Conservation (phyloP, 2,329 filamentous ascomycete species). For the Neofusicoccum umdonicola region DNA sequence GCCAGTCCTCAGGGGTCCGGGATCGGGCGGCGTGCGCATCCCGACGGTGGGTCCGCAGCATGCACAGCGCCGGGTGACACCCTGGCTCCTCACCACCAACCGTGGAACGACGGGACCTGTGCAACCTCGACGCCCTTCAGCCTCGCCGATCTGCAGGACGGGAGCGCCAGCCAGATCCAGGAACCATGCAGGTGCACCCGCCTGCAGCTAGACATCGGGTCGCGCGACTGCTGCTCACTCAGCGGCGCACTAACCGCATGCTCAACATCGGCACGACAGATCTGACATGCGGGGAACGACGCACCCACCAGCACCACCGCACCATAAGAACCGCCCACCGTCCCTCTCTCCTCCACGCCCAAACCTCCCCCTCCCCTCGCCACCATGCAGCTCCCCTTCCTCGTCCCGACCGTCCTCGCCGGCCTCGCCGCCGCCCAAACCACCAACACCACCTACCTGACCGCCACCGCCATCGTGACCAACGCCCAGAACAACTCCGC, state of each 20-base stretch:
- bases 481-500: slow-evolving; percentile 29
- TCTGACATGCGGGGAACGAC: neutral
- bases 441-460: slow-evolving; percentile 21
- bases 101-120: neutral
- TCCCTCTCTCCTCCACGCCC: neutral
- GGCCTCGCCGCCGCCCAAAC: neutral
- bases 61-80: no score
- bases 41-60: neutral
- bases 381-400: neutral
- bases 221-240: neutral
- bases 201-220: neutral
- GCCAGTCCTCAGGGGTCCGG: neutral
- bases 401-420: neutral
- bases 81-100: no score
- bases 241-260: neutral
- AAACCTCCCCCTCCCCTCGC: neutral
- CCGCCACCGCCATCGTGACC: slow-evolving; percentile 33
- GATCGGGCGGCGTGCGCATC: neutral
- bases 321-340: neutral
- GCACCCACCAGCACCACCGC: neutral
- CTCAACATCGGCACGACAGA: neutral
- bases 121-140: neutral
- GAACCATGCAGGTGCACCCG: neutral
- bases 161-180: neutral
- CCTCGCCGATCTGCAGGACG: neutral